These are phyloP conservation scores for Cercophora samala DNA, from an alignment of 495 filamentous ascomycete genomes.

Conservation along the genomic window DNA sequence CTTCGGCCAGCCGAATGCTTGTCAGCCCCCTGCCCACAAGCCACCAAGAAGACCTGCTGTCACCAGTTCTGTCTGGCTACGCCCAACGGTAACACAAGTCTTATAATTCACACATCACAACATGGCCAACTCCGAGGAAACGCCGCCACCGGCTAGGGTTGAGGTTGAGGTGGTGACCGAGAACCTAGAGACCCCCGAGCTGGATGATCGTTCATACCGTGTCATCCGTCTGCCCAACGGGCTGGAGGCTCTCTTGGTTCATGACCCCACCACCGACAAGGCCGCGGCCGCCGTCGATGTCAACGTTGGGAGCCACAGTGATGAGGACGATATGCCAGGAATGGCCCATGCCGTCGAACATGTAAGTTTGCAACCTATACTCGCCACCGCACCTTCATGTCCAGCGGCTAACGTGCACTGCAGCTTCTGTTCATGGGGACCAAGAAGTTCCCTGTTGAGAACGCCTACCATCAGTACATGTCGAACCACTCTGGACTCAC, in stretches of 20 bases:
- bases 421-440: conserved; percentile 98
- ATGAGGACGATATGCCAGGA: conserved; percentile 86
- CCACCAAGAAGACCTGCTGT: background rate
- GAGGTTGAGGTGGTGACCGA: conserved; percentile 69
- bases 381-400: background rate
- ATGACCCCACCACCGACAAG: conserved; percentile 95
- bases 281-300: conserved; percentile 93
- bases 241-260: conserved; percentile 91
- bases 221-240: conserved; percentile 82
- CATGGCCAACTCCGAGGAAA: conserved; percentile 28
- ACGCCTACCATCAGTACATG: conserved; percentile 92
- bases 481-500: conserved; percentile 83
- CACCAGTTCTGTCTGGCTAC: background rate
- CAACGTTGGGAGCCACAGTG: conserved; percentile 93
- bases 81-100: background rate
- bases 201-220: conserved; percentile 85
- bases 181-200: conserved; percentile 74
- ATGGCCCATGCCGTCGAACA: conserved; percentile 86
- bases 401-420: conserved; percentile 22
- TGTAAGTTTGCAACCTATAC: conserved; percentile 38
- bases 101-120: conserved; percentile 3
- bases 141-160: conserved; percentile 35
- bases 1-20: background rate
- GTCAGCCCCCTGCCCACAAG: background rate
- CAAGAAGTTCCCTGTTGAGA: conserved; percentile 95